Evolutionary conservation across 805 yeast species (phyloP).

Genomic region (Candida boidinii): DNA sequence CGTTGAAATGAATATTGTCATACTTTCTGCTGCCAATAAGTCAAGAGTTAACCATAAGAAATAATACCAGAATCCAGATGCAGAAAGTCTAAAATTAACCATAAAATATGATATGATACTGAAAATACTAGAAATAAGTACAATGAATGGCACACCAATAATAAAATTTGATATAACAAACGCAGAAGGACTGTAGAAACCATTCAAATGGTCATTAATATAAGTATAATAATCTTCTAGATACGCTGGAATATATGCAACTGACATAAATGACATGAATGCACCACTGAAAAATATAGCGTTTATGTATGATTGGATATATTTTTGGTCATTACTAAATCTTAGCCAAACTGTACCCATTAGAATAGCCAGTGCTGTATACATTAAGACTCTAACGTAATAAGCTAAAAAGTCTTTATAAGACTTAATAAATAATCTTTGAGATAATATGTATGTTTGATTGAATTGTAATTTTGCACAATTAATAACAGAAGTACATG

Average conservation of each 20-base stretch:
- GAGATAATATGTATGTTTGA: constrained; percentile 15
- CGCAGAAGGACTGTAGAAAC: constrained; percentile 29
- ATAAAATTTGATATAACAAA: constrained; percentile 27
- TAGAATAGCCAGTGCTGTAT: constrained; percentile 29
- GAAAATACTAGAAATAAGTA: constrained; percentile 23
- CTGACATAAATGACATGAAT: constrained; percentile 36
- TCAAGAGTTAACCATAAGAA: constrained; percentile 31
- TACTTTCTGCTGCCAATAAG: constrained; percentile 31
- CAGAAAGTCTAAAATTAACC: constrained; percentile 22
- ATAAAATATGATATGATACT: constrained; percentile 27
- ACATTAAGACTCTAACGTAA: constrained; percentile 29
- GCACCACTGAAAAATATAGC: constrained; percentile 34
- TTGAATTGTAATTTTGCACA: neutral
- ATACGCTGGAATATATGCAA: constrained; percentile 32
- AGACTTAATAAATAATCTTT: constrained; percentile 24
- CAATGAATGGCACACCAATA: constrained; percentile 29
- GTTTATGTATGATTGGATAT: constrained; percentile 23
- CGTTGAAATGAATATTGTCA: constrained; percentile 28
- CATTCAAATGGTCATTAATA: constrained; percentile 26
- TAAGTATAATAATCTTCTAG: constrained; percentile 25
- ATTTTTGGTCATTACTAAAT: constrained; percentile 15
- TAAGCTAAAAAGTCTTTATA: constrained; percentile 28
- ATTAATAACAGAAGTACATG: no score
- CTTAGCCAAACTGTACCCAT: constrained; percentile 33
- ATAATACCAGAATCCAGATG: constrained; percentile 25